phyloP scores from a whole-genome alignment of 345 rosid species.

The Eutrema japonicum region DNA sequence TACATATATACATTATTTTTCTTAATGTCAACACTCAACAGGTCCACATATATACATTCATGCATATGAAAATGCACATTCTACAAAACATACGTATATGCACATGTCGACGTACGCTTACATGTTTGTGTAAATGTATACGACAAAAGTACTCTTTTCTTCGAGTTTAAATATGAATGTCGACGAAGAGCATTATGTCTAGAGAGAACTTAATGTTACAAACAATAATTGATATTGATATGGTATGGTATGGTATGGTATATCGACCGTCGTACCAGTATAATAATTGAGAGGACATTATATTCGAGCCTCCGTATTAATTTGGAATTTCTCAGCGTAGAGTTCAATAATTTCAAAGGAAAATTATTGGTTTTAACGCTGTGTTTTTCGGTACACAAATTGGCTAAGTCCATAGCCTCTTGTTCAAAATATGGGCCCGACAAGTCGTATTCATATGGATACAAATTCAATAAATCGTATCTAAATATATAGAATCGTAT shows the following conservation, averaged over 20 bases:
- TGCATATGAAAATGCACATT: conserved; percentile 9
- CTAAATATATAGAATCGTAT: conserved; percentile 35
- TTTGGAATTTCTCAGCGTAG: conserved; percentile 19
- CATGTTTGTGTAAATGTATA: conserved; percentile 1
- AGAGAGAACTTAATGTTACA: conserved; percentile 18
- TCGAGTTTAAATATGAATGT: conserved; percentile 28
- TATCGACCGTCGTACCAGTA: conserved; percentile 36
- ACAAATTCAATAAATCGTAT: conserved; percentile 30
- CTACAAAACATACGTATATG: conserved; percentile 9
- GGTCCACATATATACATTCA: background rate
- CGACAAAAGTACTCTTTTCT: conserved; percentile 2
- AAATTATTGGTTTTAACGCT: conserved; percentile 24
- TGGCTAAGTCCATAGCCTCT: conserved; percentile 28
- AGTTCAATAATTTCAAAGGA: conserved; percentile 19
- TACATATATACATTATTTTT: background rate
- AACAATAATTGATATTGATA: conserved; percentile 32
- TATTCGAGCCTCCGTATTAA: conserved; percentile 29
- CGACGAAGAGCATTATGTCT: conserved; percentile 31
- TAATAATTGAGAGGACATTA: conserved; percentile 26
- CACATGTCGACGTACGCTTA: conserved; percentile 17
- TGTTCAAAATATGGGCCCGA: conserved; percentile 39
- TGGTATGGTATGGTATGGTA: conserved; percentile 10
- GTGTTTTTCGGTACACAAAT: conserved; percentile 24
- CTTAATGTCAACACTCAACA: background rate
- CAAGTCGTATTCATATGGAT: conserved; percentile 40